phyloP scores from a whole-genome alignment of 1,139 yeast genomes.

The Sugiyamaella xylanicola region DNA sequence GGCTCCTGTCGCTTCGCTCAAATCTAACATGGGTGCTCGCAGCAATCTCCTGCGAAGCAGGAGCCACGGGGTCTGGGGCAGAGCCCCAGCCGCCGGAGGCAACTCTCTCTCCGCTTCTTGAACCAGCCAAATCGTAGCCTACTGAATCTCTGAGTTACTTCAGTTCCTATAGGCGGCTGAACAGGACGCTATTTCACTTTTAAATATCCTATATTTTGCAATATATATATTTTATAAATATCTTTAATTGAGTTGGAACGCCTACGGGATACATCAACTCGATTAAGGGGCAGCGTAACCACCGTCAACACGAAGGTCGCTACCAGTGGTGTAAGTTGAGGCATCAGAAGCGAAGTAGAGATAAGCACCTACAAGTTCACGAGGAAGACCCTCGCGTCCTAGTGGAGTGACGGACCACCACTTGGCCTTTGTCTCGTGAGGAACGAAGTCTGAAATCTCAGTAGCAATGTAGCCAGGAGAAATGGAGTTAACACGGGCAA shows the following conservation, averaged over 20 bases:
- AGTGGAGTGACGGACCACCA: conserved; percentile 78
- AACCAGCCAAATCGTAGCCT: no score
- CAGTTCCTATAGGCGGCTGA: no score
- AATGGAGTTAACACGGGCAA: conserved; percentile 82
- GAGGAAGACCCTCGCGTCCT: conserved; percentile 80
- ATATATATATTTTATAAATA: background rate
- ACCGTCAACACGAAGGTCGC: conserved; percentile 82
- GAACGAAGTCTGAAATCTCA: conserved; percentile 64
- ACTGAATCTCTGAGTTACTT: no score
- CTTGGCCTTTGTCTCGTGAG: conserved; percentile 53
- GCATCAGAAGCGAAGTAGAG: conserved; percentile 87
- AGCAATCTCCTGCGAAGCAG: no score
- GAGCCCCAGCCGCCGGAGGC: conserved; percentile 7
- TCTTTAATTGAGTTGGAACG: background rate
- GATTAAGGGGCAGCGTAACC: conserved; percentile 55
- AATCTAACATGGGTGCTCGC: no score
- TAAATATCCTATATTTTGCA: background rate
- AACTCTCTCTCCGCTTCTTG: background rate
- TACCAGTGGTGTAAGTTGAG: conserved; percentile 79
- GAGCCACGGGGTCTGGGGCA: background rate
- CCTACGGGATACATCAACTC: background rate
- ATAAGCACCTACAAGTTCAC: conserved; percentile 85
- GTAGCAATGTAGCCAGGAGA: conserved; percentile 88
- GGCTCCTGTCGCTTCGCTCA: no score
- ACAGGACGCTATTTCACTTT: no score